Evolutionary conservation across 108 stramenopile species (phyloP), one percentile per base, ranked within the genome.

Genomic region (Chaetoceros muelleri): DNA sequence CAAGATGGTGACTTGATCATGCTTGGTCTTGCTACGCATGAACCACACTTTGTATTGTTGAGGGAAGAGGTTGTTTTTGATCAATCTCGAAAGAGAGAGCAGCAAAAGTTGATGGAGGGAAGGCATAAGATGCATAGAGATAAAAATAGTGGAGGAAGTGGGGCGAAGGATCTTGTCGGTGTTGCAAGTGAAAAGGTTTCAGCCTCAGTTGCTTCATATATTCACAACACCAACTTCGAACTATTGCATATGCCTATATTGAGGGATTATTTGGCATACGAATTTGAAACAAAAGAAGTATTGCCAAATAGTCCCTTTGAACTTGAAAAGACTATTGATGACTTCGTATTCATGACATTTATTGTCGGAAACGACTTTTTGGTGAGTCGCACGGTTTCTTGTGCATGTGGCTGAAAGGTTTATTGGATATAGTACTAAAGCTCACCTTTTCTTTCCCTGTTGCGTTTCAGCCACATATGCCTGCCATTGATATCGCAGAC

Each of bases 1-100:
- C 92, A 98, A 57, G 99, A 99, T 77, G 99, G 96, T n/a, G 99
- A 99, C 71, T 78, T 98, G 44, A 97, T 99, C 76, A 98, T 99
- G 96, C 76, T 99, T 2, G 93, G 91, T 30, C 74, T 99, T 25
- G 94, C 87, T 1, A 96, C 94, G 13, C 99, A 99, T 61, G 97
- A 99, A 72, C 96, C 95, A 1, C 88, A 96, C 67, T 84, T 95
- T 61, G 75, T 75, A 26, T 64, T 99, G 30, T 63, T 98, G 30
- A 70, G 97, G 28, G 98, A 98, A 67, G 88, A 88, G 48, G 94
- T 97, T 28, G 74, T 95, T 44, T 96, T 98, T 62, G 84, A 76
- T 61, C 52, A 60, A 21, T 60, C 60, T 22, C 55, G 74, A 57
- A 62, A 64, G 28, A 69, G 67, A 45, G 57, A 53, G 0, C 71